Evolutionary conservation across 768 basidiomycete genomes (phyloP).

Genomic region (Phlebiopsis gigantea): DNA sequence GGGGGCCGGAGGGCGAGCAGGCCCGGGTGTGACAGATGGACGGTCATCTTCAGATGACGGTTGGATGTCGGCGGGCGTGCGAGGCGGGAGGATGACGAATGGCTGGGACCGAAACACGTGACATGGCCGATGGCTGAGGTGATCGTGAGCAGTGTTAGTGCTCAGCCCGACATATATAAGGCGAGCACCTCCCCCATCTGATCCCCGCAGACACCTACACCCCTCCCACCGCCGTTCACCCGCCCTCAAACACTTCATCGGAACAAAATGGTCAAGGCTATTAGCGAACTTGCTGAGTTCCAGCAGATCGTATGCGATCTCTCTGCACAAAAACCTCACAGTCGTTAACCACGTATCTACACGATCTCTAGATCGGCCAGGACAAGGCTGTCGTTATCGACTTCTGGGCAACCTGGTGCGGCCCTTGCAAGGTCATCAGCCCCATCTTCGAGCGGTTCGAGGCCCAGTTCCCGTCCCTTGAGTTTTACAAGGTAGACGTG

Average conservation of each 20-base stretch:
- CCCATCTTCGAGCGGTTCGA: conserved; percentile 62
- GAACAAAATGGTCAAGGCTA: conserved; percentile 9
- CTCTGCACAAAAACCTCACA: neutral
- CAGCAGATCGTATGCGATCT: neutral
- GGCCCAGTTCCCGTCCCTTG: conserved; percentile 29
- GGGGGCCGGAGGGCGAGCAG: neutral
- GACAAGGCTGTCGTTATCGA: conserved; percentile 51
- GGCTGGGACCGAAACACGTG: neutral
- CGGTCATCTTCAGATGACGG: neutral
- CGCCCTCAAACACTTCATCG: neutral
- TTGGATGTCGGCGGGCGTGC: neutral
- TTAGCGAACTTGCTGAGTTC: conserved; percentile 20
- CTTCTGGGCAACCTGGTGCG: conserved; percentile 79
- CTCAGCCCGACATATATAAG: neutral
- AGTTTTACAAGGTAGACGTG: conserved; percentile 73
- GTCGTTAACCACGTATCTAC: neutral
- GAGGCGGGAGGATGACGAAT: neutral
- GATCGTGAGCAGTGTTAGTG: neutral
- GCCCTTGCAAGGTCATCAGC: conserved; percentile 61
- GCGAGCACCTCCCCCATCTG: neutral
- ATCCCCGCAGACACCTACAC: neutral
- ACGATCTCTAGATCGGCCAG: conserved; percentile 34
- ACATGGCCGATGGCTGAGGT: neutral
- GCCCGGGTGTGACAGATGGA: neutral
- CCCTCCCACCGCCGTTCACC: neutral